Base-by-base conservation (phyloP, 2,329 filamentous ascomycete species). In the Trichoderma koningii region DNA sequence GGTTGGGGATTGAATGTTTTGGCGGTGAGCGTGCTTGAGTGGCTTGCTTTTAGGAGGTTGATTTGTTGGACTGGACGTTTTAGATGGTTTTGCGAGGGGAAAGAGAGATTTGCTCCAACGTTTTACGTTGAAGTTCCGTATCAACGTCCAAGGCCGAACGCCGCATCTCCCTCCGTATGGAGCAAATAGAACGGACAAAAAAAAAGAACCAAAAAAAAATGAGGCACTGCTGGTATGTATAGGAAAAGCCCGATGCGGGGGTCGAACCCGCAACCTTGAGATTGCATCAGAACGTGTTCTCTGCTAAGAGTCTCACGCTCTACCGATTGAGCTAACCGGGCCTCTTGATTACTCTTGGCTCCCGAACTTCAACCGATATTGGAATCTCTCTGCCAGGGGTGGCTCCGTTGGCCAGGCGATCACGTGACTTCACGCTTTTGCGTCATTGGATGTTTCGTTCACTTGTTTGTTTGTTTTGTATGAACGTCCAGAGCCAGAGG, bases 251-350 rank as follows among this genome's bases (percentile, higher is more conserved):
- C 75, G 73, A 77, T 74, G 75, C 74, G 75, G 75, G 75, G 76
- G 75, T 82, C 80, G 80, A 83, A 84, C 83, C 80, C 80, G 78
- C 80, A 83, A 78, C 80, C 81, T 83, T 82, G 79, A 83, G 81
- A 82, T 83, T 57, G 45, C 45, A 45, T 38, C 53, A 41, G 34
- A 64, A 64, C 50, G 59, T 64, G 61, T 55, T 63, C 59, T 68
- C 69, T 66, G 9, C 30, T 84, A 83, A 84, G 86, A 88, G 86
- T 88, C 86, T 87, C 82, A 88, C 85, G 85, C 85, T 88, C 86
- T 88, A 87, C 75, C 74, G 73, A 76, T 76, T 75, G 73, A 76
- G 72, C 74, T 76, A 75, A 73, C 73, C 74, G 72, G 75, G 73
- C 75, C 3, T 23, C 21, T 23, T 23, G 21, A 23, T 23, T 23